These are phyloP conservation scores for Drechslerella coelobrocha DNA, from an alignment of 2,329 filamentous ascomycete species.

Conservation along the genomic window DNA sequence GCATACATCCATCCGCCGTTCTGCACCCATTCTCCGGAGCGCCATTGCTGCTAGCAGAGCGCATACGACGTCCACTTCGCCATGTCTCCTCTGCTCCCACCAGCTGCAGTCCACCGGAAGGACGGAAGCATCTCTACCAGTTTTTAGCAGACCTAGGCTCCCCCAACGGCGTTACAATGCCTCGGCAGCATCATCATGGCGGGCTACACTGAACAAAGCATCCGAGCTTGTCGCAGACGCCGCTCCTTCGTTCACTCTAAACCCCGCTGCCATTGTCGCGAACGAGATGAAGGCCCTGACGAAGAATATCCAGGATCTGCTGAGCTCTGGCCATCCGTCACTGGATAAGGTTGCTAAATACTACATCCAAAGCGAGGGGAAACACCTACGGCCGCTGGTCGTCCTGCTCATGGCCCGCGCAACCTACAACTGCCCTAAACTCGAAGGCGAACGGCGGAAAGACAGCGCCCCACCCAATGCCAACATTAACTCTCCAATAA, in stretches of 20 bases:
- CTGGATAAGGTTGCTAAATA: constrained; percentile 96
- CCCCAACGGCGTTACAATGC: constrained; percentile 25
- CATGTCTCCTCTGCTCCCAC: constrained; percentile 42
- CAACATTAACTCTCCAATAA: constrained; percentile 68
- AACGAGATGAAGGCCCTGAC: constrained; percentile 79
- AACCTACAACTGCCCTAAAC: constrained; percentile 78
- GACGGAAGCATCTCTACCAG: background rate
- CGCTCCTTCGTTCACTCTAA: constrained; percentile 46
- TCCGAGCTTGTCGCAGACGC: constrained; percentile 47
- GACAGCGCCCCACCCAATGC: constrained; percentile 44
- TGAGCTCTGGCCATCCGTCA: constrained; percentile 92
- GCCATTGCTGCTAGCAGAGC: constrained; percentile 26
- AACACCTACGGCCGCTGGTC: constrained; percentile 92
- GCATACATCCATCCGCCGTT: constrained; percentile 27
- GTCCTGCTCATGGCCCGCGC: constrained; percentile 96
- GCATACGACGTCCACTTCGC: constrained; percentile 26
- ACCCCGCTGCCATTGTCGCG: constrained; percentile 45
- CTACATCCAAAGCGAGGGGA: constrained; percentile 95
- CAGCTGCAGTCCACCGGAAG: constrained; percentile 10
- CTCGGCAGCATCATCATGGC: constrained; percentile 16
- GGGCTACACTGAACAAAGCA: constrained; percentile 45
- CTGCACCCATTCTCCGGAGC: constrained; percentile 23
- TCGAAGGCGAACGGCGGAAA: constrained; percentile 58
- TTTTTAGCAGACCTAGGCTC: background rate
- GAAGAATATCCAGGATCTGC: constrained; percentile 88